Evolutionary conservation across 2,329 filamentous ascomycete genomes (phyloP), one percentile per base, ranked within the genome.

Genomic region (Exophiala mesophila): DNA sequence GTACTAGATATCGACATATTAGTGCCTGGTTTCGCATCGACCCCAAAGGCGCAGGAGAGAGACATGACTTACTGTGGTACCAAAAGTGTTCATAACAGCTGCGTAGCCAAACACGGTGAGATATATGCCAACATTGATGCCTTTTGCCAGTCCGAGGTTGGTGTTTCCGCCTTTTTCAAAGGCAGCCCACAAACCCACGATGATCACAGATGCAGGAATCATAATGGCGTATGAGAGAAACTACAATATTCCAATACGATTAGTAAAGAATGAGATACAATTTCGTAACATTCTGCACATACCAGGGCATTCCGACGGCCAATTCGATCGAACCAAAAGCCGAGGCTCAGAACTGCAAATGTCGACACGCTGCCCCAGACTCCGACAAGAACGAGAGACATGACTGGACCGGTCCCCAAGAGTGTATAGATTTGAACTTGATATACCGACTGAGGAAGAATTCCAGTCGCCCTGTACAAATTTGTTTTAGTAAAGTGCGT

Each of bases 201-300:
- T 36, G 7, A 45, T 36, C 9, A 45, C 20, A 6, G 36, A 30
- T 4, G 36, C 43, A 1, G 32, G 30, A 5, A 41, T 41, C 30
- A 45, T 45, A 17, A 45, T 36, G 15, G 21, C 32, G 16, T 44
- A 44, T 7, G 41, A 39, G 19, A 44, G 36, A 36, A 44, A 44
- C 36, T 38, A 17, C 13, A 15, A 39, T 37, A 24, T 7, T 32
- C n/a, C 6, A 28, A n/a, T n/a, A n/a, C 24, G 24, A n/a, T 28
- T n/a, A 28, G 24, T 8, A 8, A 28, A 28, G 24, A 8, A 28
- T 28, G 8, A 8, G 8, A 8, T n/a, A 8, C 8, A n/a, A 28
- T 8, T 28, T 8, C n/a, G 24, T 8, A 28, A 28, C 24, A 28
- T 28, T 28, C 24, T 28, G 24, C 8, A 39, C 41, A 9, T 39